Conservation (phyloP, 345 rosid species). For the Citrus mangshanensis region DNA sequence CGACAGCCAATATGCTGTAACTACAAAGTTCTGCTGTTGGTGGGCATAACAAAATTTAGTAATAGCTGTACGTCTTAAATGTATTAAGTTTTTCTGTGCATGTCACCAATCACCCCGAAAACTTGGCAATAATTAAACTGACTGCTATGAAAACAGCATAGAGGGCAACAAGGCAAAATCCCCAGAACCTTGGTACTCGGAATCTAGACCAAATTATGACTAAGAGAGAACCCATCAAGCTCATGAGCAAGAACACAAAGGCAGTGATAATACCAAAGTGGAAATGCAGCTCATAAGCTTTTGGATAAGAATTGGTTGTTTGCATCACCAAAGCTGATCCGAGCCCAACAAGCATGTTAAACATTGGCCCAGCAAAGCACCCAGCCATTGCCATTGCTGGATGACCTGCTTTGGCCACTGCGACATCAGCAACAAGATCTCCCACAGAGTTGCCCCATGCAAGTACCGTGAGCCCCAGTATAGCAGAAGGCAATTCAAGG, state of each 20-base stretch:
- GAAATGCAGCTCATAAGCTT: conserved; percentile 73
- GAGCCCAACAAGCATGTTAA: conserved; percentile 97
- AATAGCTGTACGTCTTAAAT: background rate
- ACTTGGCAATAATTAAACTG: conserved; percentile 60
- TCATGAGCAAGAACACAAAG: conserved; percentile 82
- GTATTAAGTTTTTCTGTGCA: background rate
- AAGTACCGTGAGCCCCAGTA: conserved; percentile 89
- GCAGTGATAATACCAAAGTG: conserved; percentile 82
- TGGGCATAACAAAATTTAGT: background rate
- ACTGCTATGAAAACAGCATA: conserved; percentile 65
- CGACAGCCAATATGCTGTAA: background rate
- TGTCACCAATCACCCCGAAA: conserved; percentile 40
- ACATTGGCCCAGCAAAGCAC: conserved; percentile 97
- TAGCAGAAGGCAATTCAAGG: conserved; percentile 74
- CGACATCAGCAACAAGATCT: conserved; percentile 94
- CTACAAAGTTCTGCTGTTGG: background rate
- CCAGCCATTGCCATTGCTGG: conserved; percentile 99
- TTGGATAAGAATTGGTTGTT: conserved; percentile 70
- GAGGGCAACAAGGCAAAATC: conserved; percentile 87
- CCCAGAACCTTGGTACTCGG: conserved; percentile 90
- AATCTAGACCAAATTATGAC: conserved; percentile 94
- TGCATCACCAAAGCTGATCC: conserved; percentile 78
- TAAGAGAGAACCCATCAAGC: conserved; percentile 88
- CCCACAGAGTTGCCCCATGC: conserved; percentile 99
- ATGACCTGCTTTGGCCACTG: conserved; percentile 95